phyloP scores from a whole-genome alignment of 1,284 basidiomycete genomes.

The Cutaneotrichosporon sp. region DNA sequence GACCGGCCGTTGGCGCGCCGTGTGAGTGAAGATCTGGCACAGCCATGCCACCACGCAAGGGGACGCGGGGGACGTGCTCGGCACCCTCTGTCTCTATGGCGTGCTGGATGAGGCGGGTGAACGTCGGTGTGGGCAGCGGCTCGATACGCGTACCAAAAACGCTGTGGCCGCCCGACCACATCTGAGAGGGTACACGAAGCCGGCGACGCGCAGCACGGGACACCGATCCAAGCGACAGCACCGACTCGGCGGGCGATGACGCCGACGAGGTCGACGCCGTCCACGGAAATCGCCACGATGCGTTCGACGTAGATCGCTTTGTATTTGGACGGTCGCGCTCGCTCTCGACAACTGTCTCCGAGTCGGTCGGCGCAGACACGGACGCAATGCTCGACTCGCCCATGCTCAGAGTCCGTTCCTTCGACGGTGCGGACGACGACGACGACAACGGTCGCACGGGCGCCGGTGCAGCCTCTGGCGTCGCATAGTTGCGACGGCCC shows the following conservation, averaged over 20 bases:
- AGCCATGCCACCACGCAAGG: constrained; percentile 44
- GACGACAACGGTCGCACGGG: too few relatives aligned
- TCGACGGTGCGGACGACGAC: too few relatives aligned
- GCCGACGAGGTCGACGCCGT: constrained; percentile 6
- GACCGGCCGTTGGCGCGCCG: constrained; percentile 42
- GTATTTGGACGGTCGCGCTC: not conserved
- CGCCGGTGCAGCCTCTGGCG: constrained; percentile 21
- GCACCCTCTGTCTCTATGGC: constrained; percentile 13
- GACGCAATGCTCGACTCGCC: too few relatives aligned
- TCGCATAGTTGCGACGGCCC: constrained; percentile 42
- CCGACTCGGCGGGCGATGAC: not conserved
- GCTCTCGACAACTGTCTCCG: constrained; percentile 19
- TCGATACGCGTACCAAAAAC: constrained; percentile 41
- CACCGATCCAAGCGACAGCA: not conserved
- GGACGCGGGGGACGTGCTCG: constrained; percentile 29
- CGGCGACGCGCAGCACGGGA: constrained; percentile 15
- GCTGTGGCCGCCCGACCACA: constrained; percentile 40
- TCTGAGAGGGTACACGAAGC: constrained; percentile 35
- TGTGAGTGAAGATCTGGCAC: constrained; percentile 42
- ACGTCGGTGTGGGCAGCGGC: constrained; percentile 37
- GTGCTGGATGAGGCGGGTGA: constrained; percentile 43
- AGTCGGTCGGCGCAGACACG: constrained; percentile 17
- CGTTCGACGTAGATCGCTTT: constrained; percentile 1
- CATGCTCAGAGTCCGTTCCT: too few relatives aligned
- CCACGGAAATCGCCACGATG: constrained; percentile 45